Evolutionary conservation across 192 early-diverging fungal species (phyloP).

Genomic region (Umbelopsis sp.): DNA sequence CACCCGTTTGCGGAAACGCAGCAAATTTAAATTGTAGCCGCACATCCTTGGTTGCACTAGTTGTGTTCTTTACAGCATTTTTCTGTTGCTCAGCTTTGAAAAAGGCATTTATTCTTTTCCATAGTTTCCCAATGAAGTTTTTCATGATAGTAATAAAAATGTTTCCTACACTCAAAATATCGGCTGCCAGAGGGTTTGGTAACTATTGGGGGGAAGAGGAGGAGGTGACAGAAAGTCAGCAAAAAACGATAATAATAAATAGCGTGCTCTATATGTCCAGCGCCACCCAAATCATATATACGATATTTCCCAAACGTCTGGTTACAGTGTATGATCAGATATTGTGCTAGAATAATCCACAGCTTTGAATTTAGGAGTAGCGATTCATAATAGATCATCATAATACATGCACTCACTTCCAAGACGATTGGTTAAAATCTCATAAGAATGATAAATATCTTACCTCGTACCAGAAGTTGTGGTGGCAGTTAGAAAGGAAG

Average conservation of each 20-base stretch:
- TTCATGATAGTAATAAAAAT: no score
- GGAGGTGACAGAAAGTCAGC: neutral
- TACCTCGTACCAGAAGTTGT: neutral
- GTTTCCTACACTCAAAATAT: no score
- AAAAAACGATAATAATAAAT: no score
- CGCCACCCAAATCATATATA: neutral
- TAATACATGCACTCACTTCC: neutral
- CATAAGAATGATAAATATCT: neutral
- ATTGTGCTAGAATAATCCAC: neutral
- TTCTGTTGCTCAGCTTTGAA: no score
- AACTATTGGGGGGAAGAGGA: no score
- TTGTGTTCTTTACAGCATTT: no score
- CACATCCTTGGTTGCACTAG: neutral
- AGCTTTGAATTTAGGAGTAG: constrained; percentile 8
- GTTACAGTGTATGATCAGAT: neutral
- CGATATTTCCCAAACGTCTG: neutral
- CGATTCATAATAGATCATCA: constrained; percentile 11
- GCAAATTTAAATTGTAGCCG: no score
- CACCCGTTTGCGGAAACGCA: no score
- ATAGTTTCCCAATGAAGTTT: no score
- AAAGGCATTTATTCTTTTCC: no score
- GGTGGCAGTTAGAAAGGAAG: neutral
- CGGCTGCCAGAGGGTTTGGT: neutral
- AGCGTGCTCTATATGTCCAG: neutral
- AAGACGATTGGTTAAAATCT: neutral